Evolutionary conservation across 352 stramenopile species (phyloP).

Genomic region (Phytophthora litchii): DNA sequence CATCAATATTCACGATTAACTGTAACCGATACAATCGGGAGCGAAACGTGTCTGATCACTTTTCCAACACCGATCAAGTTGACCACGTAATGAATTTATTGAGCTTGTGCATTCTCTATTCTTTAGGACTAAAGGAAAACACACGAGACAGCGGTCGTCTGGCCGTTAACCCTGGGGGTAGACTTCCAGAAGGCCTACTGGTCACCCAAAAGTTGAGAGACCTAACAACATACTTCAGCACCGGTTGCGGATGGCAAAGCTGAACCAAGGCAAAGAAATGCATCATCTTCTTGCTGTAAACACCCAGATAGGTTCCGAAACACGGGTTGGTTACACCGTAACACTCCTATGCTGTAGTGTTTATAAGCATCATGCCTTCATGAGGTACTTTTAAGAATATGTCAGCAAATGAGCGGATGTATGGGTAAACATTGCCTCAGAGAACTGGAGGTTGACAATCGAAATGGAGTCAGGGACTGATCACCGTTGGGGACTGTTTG

Average conservation of each 20-base stretch:
- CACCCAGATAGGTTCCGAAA: constrained; percentile 4
- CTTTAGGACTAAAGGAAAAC: constrained; percentile 10
- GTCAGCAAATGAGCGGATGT: not conserved
- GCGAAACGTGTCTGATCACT: constrained; percentile 6
- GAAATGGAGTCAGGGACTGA: constrained; percentile 18
- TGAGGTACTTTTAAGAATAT: constrained; percentile 1
- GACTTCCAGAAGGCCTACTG: not conserved
- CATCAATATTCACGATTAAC: constrained; percentile 1
- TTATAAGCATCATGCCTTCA: constrained; percentile 11
- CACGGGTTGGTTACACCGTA: constrained; percentile 8
- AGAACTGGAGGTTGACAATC: constrained; percentile 6
- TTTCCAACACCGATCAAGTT: constrained; percentile 9
- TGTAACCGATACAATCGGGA: not conserved
- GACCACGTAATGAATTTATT: constrained; percentile 17
- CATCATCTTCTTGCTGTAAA: constrained; percentile 1
- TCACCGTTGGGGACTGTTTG: constrained; percentile 10
- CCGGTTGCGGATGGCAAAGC: not conserved
- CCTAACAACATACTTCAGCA: constrained; percentile 9
- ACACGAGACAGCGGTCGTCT: not conserved
- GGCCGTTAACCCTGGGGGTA: constrained; percentile 2
- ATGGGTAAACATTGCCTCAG: not conserved
- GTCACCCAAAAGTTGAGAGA: constrained; percentile 8
- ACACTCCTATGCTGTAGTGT: constrained; percentile 1
- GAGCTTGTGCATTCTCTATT: constrained; percentile 5
- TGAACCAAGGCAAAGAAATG: constrained; percentile 7